A percentile compares a stretch with the other conserved stretches of the same genome.
Conservation (phyloP, 306 rosid species). For the Dryas drummondii region DNA sequence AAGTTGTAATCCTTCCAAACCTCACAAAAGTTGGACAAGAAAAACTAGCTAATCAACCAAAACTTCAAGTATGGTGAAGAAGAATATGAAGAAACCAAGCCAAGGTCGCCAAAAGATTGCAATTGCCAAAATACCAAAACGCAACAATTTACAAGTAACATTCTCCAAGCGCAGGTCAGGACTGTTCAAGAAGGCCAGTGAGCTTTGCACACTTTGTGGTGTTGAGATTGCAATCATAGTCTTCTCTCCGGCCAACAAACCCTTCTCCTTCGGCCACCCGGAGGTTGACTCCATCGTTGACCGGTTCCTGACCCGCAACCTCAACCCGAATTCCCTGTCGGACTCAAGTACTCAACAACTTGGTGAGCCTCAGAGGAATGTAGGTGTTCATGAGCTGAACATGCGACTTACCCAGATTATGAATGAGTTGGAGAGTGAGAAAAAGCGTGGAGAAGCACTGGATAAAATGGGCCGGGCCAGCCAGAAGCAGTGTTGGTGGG, state of each 20-base stretch:
- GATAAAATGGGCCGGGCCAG: constrained; percentile 40
- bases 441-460: constrained; percentile 47
- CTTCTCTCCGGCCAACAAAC: constrained; percentile 64
- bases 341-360: constrained; percentile 12
- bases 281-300: constrained; percentile 49
- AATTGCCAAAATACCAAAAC: constrained; percentile 54
- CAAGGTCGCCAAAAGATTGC: constrained; percentile 60
- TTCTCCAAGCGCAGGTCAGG: constrained; percentile 71
- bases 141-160: constrained; percentile 60
- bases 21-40: not conserved
- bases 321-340: not conserved
- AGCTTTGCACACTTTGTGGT: constrained; percentile 70
- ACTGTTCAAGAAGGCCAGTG: constrained; percentile 68
- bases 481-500: constrained; percentile 59
- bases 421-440: constrained; percentile 49
- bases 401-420: constrained; percentile 40
- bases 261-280: constrained; percentile 66
- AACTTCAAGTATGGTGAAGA: constrained; percentile 35
- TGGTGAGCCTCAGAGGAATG: constrained; percentile 6
- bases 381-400: constrained; percentile 45
- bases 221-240: constrained; percentile 57
- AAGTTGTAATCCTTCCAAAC: too few species aligned
- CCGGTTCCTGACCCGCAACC: constrained; percentile 39
- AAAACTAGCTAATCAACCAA: not conserved
- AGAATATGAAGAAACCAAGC: constrained; percentile 29